Evolutionary conservation across 352 stramenopile genomes (phyloP).

Genomic region (Albugo candida): DNA sequence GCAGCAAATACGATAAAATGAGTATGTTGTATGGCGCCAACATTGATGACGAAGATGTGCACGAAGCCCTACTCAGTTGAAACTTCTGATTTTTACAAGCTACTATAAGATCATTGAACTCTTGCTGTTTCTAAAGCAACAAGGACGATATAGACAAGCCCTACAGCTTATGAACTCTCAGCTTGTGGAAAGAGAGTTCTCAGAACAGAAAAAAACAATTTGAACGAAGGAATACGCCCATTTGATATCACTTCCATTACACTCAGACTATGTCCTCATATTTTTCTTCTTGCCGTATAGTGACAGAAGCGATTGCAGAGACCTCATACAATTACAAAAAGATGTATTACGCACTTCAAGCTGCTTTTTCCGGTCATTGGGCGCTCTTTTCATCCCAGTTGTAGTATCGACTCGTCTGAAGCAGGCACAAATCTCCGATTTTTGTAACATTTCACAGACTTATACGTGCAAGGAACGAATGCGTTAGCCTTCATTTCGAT

Average conservation of each 20-base stretch:
- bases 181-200: slow-evolving; percentile 44
- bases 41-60: slow-evolving; percentile 16
- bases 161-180: slow-evolving; percentile 49
- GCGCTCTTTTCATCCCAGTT: slow-evolving; percentile 24
- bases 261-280: slow-evolving; percentile 22
- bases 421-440: background rate
- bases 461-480: slow-evolving; percentile 80
- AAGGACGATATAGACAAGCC: slow-evolving; percentile 46
- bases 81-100: background rate
- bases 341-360: slow-evolving; percentile 64
- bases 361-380: slow-evolving; percentile 37
- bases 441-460: slow-evolving; percentile 14
- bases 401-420: slow-evolving; percentile 4
- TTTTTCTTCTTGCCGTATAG: background rate
- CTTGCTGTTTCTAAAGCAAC: slow-evolving; percentile 34
- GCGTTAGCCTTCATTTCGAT: slow-evolving; percentile 58
- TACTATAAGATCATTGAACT: slow-evolving; percentile 8
- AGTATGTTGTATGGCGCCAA: slow-evolving; percentile 13
- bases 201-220: slow-evolving; percentile 21
- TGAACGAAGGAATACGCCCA: slow-evolving; percentile 2
- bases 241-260: slow-evolving; percentile 16
- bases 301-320: slow-evolving; percentile 12
- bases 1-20: background rate
- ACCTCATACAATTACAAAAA: slow-evolving; percentile 53
- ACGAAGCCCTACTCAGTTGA: slow-evolving; percentile 1